Conservation (phyloP, 2,329 filamentous ascomycete species). For the Clonostachys byssicola region DNA sequence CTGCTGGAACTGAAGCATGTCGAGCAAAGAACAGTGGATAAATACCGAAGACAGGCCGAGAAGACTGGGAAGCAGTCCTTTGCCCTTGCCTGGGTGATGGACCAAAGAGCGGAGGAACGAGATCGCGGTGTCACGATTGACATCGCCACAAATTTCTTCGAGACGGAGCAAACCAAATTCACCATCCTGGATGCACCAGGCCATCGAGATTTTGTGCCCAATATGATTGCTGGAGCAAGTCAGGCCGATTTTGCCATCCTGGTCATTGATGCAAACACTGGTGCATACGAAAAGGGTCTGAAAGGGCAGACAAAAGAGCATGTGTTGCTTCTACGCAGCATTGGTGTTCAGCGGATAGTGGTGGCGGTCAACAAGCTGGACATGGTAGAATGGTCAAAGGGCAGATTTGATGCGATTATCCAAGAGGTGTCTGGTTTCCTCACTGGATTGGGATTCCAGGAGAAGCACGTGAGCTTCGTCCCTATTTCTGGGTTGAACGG, state of each 20-base stretch:
- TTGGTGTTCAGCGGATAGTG: conserved; percentile 84
- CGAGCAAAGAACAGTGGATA: conserved; percentile 83
- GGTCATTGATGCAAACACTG: conserved; percentile 86
- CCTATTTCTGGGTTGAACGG: conserved; percentile 87
- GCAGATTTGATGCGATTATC: conserved; percentile 79
- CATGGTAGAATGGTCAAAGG: conserved; percentile 75
- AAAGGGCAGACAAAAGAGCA: conserved; percentile 95
- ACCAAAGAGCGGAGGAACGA: conserved; percentile 86
- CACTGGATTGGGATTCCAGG: conserved; percentile 73
- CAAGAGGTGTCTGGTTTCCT: conserved; percentile 83
- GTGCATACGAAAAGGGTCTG: conserved; percentile 89
- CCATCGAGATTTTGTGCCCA: conserved; percentile 93
- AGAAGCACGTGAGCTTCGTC: conserved; percentile 79
- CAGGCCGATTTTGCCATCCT: conserved; percentile 95
- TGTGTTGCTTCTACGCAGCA: conserved; percentile 80
- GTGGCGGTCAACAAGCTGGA: conserved; percentile 97
- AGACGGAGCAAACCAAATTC: conserved; percentile 81
- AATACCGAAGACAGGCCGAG: conserved; percentile 83
- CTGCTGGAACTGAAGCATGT: conserved; percentile 85
- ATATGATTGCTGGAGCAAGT: conserved; percentile 96
- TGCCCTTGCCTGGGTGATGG: conserved; percentile 93
- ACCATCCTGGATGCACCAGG: conserved; percentile 95
- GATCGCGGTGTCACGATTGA: conserved; percentile 92
- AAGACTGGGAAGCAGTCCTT: conserved; percentile 93
- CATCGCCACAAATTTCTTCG: conserved; percentile 91